These are phyloP conservation scores for Filobasidium wieringae DNA, from an alignment of 768 basidiomycete species.

Conservation along the genomic window DNA sequence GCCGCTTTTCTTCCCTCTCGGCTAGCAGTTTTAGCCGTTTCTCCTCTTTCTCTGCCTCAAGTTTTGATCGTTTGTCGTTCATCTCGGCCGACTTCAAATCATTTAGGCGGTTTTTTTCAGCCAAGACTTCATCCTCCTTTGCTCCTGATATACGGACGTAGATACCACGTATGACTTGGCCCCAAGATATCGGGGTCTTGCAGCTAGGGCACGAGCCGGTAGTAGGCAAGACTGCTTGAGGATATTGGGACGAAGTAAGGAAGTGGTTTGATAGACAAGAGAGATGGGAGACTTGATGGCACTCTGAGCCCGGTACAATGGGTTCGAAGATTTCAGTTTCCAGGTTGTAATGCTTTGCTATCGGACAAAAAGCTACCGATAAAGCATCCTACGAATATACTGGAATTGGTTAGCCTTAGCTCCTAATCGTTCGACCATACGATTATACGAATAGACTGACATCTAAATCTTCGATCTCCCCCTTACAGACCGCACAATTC, in stretches of 20 bases:
- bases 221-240: constrained; percentile 28
- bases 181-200: constrained; percentile 24
- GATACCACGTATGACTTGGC: constrained; percentile 34
- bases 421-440: background rate
- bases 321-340: background rate
- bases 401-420: background rate
- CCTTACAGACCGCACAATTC: constrained; percentile 15
- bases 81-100: constrained; percentile 1
- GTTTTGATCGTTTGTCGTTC: constrained; percentile 4
- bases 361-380: background rate
- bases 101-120: constrained; percentile 4
- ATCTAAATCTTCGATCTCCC: constrained; percentile 10
- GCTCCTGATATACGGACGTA: constrained; percentile 26
- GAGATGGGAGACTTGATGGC: constrained; percentile 24
- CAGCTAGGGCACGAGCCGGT: constrained; percentile 35
- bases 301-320: background rate
- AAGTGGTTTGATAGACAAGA: constrained; percentile 30
- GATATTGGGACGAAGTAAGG: constrained; percentile 7
- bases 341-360: background rate
- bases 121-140: background rate
- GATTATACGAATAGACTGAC: constrained; percentile 14
- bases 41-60: background rate
- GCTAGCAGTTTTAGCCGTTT: background rate
- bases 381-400: background rate
- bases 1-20: background rate